Base-by-base conservation (phyloP, 169 alveolate genomes). In the Plasmodium knowlesi region DNA sequence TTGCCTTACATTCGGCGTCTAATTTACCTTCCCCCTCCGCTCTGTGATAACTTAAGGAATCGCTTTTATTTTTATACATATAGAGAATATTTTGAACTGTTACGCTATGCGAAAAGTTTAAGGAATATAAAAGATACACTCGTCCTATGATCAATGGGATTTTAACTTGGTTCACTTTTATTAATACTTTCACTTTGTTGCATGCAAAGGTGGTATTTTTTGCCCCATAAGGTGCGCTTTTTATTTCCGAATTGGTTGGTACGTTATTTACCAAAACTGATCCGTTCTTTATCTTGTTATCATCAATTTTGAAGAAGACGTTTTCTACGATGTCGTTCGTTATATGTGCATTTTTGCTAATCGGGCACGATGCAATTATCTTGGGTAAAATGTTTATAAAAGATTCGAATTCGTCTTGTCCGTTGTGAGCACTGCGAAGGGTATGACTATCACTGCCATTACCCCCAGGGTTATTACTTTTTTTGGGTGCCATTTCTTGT, bases 111-210 rank as follows among this genome's bases (percentile, higher is more conserved):
- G 89, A 25, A 88, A 61, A 88, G 72, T 54, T 88, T 53, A 88
- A 53, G 43, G 94, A 88, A 79, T 88, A 88, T 16, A 88, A 19
- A 16, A 88, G 89, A 61, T 88, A 88, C 53, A 78, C 82, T 67
- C 94, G 34, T 43, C 94, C 94, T 88, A 88, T 88, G 43, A 88
- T 78, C 30, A 88, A 61, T 37, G 94, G 94, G 32, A 88, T 88
- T 78, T 67, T 81, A 61, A 88, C 71, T 57, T 88, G 89, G 34
- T 88, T 88, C 73, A 88, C 50, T 88, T 88, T 88, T 88, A 88
- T 88, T 88, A 88, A 88, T 10, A 67, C 94, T 57, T 78, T 78
- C 72, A 88, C 30, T 71, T 79, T 88, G 73, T 54, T 88, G 28
- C 74, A 88, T 61, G 89, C 46, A 43, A 88, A 37, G 74, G 72